Base-by-base conservation (phyloP, 352 stramenopile genomes). In the Thalassiosira hispida region DNA sequence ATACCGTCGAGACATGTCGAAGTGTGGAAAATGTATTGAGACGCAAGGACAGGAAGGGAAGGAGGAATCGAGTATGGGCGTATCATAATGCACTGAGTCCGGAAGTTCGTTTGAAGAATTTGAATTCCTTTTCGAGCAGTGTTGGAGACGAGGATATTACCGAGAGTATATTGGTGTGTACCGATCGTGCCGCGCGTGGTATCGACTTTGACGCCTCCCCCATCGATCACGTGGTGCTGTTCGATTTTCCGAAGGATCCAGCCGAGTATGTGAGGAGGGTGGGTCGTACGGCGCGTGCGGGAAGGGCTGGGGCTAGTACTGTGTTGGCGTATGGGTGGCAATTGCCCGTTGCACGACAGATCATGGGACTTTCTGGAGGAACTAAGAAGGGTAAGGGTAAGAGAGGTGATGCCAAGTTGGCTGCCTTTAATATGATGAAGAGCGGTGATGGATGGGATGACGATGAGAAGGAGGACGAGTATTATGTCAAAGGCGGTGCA, bases 231-330 rank as follows among this genome's bases (percentile, higher is more conserved):
- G 90, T 94, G 0, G 68, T 96, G 9, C 72, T 96, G 18, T 96
- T 95, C 79, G 93, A 96, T 77, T 96, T 95, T 86, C 93, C 93
- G 2, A 87, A 89, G 63, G 91, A 96, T 83, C 90, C 93, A 14
- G 90, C 88, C 2, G 93, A 96, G 73, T 96, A 95, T 73, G 83
- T 96, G 22, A 71, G 91, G 27, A 72, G 93, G 29, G 91, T 95
- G 0, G 92, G 92, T 52, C 67, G 92, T 42, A 95, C 91, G 12
- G 92, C 89, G n/a, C 67, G 92, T 44, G 91, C 89, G 9, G 92
- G 92, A 60, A 70, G 91, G 23, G 76, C 64, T 20, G 93, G 93
- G 12, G 79, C 81, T 6, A 89, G 86, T 49, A 95, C 90, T 23
- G 90, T 95, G 7, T 88, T 96, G 56, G 93, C 87, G 1, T 94